Percentiles rank a stretch among this genome's conserved stretches.
Conservation (phyloP, 2,329 filamentous ascomycete species). For the Epicoccum sorghinum region DNA sequence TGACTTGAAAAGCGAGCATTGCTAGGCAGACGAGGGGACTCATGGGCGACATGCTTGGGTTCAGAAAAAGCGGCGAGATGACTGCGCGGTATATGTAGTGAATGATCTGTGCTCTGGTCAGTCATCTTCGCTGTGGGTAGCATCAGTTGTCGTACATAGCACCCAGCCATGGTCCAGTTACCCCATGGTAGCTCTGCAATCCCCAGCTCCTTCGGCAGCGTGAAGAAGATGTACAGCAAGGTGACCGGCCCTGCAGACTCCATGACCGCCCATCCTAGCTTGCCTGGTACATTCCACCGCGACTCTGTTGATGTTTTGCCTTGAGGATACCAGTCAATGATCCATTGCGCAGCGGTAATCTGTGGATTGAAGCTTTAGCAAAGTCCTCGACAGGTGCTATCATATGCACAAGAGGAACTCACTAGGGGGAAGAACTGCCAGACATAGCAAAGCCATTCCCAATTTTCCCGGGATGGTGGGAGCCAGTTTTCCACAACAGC, state of each 20-base stretch:
- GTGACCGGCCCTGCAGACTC: constrained; percentile 79
- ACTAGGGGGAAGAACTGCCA: constrained; percentile 61
- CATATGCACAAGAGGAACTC: constrained; percentile 20
- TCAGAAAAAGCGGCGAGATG: constrained; percentile 75
- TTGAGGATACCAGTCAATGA: constrained; percentile 78
- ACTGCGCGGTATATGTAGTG: constrained; percentile 93
- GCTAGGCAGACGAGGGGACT: constrained; percentile 70
- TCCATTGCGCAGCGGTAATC: constrained; percentile 77
- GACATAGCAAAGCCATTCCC: constrained; percentile 52
- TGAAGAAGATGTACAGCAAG: constrained; percentile 78
- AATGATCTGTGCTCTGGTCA: constrained; percentile 60
- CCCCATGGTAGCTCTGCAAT: constrained; percentile 71
- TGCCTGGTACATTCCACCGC: constrained; percentile 84
- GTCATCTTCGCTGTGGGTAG: background rate
- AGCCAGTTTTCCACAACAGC: constrained; percentile 52
- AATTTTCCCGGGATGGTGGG: constrained; percentile 58
- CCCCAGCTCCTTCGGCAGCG: constrained; percentile 65
- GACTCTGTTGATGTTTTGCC: constrained; percentile 86
- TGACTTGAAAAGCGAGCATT: constrained; percentile 76
- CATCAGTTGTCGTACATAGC: constrained; percentile 59
- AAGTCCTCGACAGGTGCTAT: background rate
- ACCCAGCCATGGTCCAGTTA: constrained; percentile 74
- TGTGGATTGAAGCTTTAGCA: constrained; percentile 44
- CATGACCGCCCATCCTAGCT: constrained; percentile 87
- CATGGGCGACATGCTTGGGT: constrained; percentile 92